These are phyloP conservation scores for Basidiobolus heterosporus DNA, from an alignment of 371 early-diverging fungal genomes.

Conservation along the genomic window DNA sequence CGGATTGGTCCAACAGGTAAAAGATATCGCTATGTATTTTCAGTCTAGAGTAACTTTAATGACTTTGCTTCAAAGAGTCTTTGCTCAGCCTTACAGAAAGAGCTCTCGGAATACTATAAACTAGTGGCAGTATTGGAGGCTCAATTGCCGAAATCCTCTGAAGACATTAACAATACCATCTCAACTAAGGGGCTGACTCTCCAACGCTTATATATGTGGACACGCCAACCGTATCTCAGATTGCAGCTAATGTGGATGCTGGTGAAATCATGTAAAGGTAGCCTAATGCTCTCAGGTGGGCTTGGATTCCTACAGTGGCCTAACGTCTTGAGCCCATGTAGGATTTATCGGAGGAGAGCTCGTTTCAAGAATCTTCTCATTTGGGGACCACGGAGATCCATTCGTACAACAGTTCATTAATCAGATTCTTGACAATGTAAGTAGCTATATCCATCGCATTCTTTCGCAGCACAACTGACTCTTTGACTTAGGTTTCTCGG, in stretches of 20 bases:
- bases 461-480: neutral
- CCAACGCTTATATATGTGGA: slow-evolving; percentile 77
- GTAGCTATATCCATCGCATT: neutral
- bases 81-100: slow-evolving; percentile 55
- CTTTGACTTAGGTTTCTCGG: slow-evolving; percentile 32
- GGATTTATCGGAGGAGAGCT: slow-evolving; percentile 61
- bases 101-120: slow-evolving; percentile 63
- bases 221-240: slow-evolving; percentile 52
- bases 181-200: slow-evolving; percentile 43
- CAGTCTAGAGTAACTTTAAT: neutral
- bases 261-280: slow-evolving; percentile 39
- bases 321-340: neutral
- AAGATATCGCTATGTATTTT: neutral
- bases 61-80: slow-evolving; percentile 38
- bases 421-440: slow-evolving; percentile 52
- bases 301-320: too few species aligned
- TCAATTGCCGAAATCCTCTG: slow-evolving; percentile 34
- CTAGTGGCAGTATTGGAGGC: slow-evolving; percentile 73
- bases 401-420: slow-evolving; percentile 58
- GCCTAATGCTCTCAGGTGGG: neutral
- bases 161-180: slow-evolving; percentile 8
- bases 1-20: slow-evolving; percentile 46
- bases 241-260: slow-evolving; percentile 51
- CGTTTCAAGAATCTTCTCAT: slow-evolving; percentile 58
- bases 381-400: slow-evolving; percentile 80